Percentiles rank a stretch among this genome's conserved stretches.
phyloP scores from a whole-genome alignment of 257 asterid genomes.

The Gentiana dahurica region DNA sequence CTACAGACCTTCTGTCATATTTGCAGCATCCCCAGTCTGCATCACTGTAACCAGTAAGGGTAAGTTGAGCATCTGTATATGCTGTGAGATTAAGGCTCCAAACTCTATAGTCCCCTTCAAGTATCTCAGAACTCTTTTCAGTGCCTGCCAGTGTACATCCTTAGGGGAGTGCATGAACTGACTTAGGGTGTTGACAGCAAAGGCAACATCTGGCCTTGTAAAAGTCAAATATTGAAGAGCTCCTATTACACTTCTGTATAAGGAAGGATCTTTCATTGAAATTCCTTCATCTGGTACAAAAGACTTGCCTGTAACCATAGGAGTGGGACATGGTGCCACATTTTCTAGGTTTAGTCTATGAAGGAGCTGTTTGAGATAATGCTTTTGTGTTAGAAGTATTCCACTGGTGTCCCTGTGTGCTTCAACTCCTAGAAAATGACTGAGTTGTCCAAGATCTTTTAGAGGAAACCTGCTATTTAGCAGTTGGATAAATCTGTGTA shows the following conservation, averaged over 20 bases:
- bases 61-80: too few relatives aligned
- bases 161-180: slow-evolving; percentile 1
- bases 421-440: too few relatives aligned
- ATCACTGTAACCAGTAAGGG: too few relatives aligned
- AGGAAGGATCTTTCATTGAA: background rate
- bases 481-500: too few relatives aligned
- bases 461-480: too few relatives aligned
- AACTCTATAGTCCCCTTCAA: too few relatives aligned
- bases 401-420: background rate
- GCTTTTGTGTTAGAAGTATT: slow-evolving; percentile 1
- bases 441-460: too few relatives aligned
- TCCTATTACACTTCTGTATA: slow-evolving; percentile 7
- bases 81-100: too few relatives aligned
- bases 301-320: background rate
- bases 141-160: background rate
- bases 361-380: background rate
- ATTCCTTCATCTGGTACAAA: slow-evolving; percentile 2
- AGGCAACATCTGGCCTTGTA: background rate
- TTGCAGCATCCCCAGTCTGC: too few relatives aligned
- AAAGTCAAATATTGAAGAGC: background rate
- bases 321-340: background rate
- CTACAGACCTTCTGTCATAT: too few relatives aligned
- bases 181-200: slow-evolving; percentile 1
- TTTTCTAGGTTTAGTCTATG: background rate
- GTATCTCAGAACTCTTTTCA: background rate